These are phyloP conservation scores for Sarcomyxa edulis DNA, from an alignment of 768 basidiomycete species.

Conservation along the genomic window DNA sequence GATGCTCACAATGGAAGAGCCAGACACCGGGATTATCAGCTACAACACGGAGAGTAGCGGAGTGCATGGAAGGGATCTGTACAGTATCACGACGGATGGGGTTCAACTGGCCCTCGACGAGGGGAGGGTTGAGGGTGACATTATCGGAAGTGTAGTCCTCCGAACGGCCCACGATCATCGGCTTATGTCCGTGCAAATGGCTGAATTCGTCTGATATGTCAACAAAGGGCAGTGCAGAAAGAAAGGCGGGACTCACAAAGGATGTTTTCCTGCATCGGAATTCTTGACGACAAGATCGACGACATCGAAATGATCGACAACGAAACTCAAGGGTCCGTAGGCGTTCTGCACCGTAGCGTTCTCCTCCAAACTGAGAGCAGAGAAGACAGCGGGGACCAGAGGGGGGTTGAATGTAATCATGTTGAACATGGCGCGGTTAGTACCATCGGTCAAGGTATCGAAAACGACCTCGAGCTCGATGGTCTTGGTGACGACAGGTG, in stretches of 20 bases:
- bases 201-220: constrained; percentile 28
- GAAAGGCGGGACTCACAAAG: constrained; percentile 55
- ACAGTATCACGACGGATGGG: constrained; percentile 92
- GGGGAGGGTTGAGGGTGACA: constrained; percentile 72
- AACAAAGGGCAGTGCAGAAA: neutral
- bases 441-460: constrained; percentile 82
- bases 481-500: constrained; percentile 43
- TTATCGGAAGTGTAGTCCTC: constrained; percentile 70
- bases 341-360: constrained; percentile 62
- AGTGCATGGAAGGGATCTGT: constrained; percentile 60
- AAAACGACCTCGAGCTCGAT: constrained; percentile 73
- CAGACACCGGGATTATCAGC: constrained; percentile 94
- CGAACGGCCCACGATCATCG: constrained; percentile 73
- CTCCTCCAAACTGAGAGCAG: constrained; percentile 67
- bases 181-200: constrained; percentile 88
- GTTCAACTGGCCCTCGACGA: constrained; percentile 75
- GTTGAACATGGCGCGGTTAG: constrained; percentile 79
- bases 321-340: constrained; percentile 78
- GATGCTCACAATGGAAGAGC: constrained; percentile 71
- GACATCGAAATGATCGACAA: constrained; percentile 70
- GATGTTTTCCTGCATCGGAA: constrained; percentile 70
- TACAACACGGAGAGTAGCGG: constrained; percentile 69
- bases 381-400: constrained; percentile 72
- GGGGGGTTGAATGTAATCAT: constrained; percentile 63
- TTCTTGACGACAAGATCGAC: constrained; percentile 77